These are phyloP conservation scores for Aspergillus sp. DNA, from an alignment of 2,329 filamentous ascomycete genomes.

Conservation along the genomic window DNA sequence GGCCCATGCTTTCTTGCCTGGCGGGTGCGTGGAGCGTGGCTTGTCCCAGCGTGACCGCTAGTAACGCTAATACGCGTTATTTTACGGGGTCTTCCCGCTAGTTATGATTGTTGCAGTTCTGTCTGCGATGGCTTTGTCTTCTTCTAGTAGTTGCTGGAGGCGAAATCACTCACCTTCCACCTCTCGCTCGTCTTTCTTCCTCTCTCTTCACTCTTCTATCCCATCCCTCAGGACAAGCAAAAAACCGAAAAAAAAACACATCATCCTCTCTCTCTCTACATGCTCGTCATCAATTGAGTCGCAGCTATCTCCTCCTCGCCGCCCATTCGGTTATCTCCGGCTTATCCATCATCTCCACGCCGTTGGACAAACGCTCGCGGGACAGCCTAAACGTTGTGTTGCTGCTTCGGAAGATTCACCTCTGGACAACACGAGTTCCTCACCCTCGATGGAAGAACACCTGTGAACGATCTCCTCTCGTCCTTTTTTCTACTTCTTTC, in stretches of 20 bases:
- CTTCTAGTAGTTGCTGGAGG: too few relatives aligned
- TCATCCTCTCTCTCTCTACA: neutral
- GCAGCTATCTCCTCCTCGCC: neutral
- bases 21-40: too few relatives aligned
- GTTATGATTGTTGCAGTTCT: neutral
- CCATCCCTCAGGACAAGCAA: neutral
- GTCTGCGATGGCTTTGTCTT: neutral
- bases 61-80: neutral
- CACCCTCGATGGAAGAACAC: neutral
- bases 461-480: neutral
- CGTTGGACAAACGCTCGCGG: neutral
- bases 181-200: neutral
- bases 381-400: neutral
- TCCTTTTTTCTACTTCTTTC: neutral
- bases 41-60: too few relatives aligned
- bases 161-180: neutral
- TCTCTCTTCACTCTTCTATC: neutral
- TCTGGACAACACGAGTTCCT: neutral
- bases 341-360: neutral
- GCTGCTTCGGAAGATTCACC: neutral
- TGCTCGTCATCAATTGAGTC: neutral
- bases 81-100: neutral
- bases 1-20: conserved; percentile 11
- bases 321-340: conserved; percentile 1
- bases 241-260: neutral